Percentiles rank a stretch among this genome's conserved stretches.
Conservation (phyloP, 2,329 filamentous ascomycete species). For the Phialemoniopsis sp. region DNA sequence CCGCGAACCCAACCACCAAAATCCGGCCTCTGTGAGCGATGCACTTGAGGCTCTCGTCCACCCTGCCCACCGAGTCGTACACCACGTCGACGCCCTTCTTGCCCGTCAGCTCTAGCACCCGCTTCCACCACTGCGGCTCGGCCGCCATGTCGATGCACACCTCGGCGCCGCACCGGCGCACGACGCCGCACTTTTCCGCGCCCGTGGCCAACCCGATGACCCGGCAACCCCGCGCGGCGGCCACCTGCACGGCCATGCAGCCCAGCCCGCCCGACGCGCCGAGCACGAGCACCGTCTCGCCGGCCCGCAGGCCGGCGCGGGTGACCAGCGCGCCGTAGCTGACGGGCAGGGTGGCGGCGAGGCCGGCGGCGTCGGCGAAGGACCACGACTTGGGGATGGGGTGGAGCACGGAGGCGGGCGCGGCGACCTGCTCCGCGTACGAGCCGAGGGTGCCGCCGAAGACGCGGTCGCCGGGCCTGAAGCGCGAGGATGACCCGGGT, state of each 20-base stretch:
- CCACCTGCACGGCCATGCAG: conserved; percentile 51
- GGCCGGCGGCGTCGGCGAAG: conserved; percentile 44
- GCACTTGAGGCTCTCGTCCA: conserved; percentile 49
- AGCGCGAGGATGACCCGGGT: conserved; percentile 15
- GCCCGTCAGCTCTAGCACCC: conserved; percentile 40
- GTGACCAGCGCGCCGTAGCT: conserved; percentile 45
- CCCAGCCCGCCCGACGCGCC: conserved; percentile 52
- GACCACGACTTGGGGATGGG: conserved; percentile 39
- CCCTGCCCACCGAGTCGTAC: conserved; percentile 54
- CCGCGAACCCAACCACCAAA: conserved; percentile 56
- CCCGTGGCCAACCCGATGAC: conserved; percentile 50
- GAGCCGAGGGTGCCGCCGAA: conserved; percentile 49
- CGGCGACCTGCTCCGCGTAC: conserved; percentile 46
- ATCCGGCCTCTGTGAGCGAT: conserved; percentile 48
- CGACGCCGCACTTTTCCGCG: conserved; percentile 35
- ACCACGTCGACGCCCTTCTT: conserved; percentile 51
- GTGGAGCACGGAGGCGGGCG: conserved; percentile 31
- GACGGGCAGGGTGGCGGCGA: conserved; percentile 48
- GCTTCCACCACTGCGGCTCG: conserved; percentile 39
- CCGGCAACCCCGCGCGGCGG: conserved; percentile 43
- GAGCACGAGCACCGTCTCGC: conserved; percentile 49
- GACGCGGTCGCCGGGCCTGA: conserved; percentile 43
- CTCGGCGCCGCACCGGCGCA: conserved; percentile 32
- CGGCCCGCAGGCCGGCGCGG: conserved; percentile 32
- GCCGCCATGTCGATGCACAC: conserved; percentile 32